Evolutionary conservation across 352 stramenopile species (phyloP).

Genomic region (Albugo laibachii): DNA sequence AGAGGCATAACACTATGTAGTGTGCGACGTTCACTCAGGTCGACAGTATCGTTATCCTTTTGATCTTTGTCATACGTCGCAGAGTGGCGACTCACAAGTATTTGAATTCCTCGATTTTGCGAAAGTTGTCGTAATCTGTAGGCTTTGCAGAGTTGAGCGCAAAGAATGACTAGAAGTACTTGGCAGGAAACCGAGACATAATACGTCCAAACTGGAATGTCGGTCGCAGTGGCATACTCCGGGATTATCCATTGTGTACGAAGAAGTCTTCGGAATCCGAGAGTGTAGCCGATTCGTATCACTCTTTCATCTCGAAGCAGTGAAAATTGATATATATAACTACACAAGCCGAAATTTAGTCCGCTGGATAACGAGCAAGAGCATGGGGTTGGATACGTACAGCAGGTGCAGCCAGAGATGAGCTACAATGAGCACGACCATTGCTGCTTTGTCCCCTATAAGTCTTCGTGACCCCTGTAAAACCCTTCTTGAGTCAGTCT

Average conservation of each 20-base stretch:
- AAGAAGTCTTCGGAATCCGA: conserved; percentile 1
- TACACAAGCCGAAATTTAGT: too few relatives aligned
- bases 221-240: background rate
- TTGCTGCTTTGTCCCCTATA: conserved; percentile 3
- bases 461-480: conserved; percentile 1
- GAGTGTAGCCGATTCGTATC: background rate
- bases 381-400: conserved; percentile 2
- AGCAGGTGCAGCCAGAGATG: conserved; percentile 2
- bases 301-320: background rate
- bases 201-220: conserved; percentile 23
- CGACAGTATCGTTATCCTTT: background rate
- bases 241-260: background rate
- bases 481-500: background rate
- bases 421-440: background rate
- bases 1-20: background rate
- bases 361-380: too few relatives aligned
- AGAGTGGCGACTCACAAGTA: background rate
- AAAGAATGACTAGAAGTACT: conserved; percentile 28
- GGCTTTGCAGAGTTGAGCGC: conserved; percentile 24
- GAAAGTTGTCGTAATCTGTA: conserved; percentile 5
- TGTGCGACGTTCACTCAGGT: background rate
- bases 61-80: background rate
- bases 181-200: conserved; percentile 43
- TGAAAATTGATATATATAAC: conserved; percentile 7
- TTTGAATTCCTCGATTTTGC: background rate